These are phyloP conservation scores for Tetradesmus obliquus DNA, from an alignment of 139 green algal species.

Conservation along the genomic window DNA sequence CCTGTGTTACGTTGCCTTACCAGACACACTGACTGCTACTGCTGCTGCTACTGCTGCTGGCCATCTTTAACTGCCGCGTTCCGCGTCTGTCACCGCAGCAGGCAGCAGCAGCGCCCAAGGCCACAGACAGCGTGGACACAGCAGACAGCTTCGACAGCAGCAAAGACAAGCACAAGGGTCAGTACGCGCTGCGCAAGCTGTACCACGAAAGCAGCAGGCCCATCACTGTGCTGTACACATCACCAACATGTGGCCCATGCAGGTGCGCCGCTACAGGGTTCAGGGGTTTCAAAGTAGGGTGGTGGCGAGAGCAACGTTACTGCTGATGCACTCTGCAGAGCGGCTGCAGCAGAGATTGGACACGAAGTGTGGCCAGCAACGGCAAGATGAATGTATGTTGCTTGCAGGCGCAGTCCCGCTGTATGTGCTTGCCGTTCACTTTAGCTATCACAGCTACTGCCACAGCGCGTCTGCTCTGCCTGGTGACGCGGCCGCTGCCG, in stretches of 20 bases:
- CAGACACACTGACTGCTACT: neutral
- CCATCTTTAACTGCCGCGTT: too few relatives aligned
- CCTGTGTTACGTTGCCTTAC: too few relatives aligned
- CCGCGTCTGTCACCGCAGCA: neutral
- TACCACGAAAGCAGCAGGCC: conserved; percentile 94
- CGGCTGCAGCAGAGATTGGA: too few relatives aligned
- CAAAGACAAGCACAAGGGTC: conserved; percentile 83
- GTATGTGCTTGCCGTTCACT: too few relatives aligned
- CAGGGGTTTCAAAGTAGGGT: too few relatives aligned
- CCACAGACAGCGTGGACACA: conserved; percentile 37
- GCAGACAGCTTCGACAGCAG: conserved; percentile 76
- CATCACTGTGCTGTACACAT: conserved; percentile 94
- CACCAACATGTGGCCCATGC: conserved; percentile 73
- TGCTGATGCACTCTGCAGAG: too few relatives aligned
- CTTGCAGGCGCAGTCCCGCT: too few relatives aligned
- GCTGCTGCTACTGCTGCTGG: neutral
- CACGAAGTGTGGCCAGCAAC: conserved; percentile 47
- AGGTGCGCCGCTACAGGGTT: conserved; percentile 16
- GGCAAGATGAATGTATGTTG: too few relatives aligned
- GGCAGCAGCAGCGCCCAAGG: neutral
- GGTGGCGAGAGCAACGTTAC: too few relatives aligned
- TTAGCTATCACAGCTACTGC: too few relatives aligned
- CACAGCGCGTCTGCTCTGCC: too few relatives aligned
- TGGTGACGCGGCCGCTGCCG: too few relatives aligned
- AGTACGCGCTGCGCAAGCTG: conserved; percentile 96